Base-by-base conservation (phyloP, 2,329 filamentous ascomycete species). In the Paecilomyces niveus region DNA sequence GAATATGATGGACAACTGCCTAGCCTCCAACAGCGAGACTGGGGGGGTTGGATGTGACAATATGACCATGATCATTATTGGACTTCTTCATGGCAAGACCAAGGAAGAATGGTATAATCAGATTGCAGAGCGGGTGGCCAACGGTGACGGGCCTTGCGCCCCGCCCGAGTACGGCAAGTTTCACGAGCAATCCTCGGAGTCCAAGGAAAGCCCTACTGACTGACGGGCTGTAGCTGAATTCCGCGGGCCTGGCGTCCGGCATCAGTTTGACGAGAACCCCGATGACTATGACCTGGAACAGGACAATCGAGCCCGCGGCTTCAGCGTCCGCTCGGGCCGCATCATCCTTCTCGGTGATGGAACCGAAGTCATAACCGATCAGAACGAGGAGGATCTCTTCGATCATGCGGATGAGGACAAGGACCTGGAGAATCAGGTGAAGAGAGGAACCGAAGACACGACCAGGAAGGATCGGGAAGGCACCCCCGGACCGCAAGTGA, bases 1-100 rank as follows among this genome's bases (percentile, higher is more conserved):
- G 79, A 99, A 99, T 80, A 96, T 99, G 91, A 99, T 99, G 94
- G 93, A 99, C 81, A 99, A 97, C 80, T 99, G 94, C 74, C 83
- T 99, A 64, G 92, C 94, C 49, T 96, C 92, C 61, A 97, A 96
- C 83, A 96, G 92, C 65, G 94, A 99, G 78, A 97, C 93, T 32
- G 94, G 94, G 57, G 94, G 94, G 63, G 93, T 99, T 62, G 94
- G 94, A 62, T 99, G 94, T 76, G 94, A 99, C 81, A 99, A 99
- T 82, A 99, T 99, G 94, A 99, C 94, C 66, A 97, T 99, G 89
- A 81, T 88, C 67, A 84, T 99, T 65, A 80, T 99, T 70, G 94
- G 89, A 65, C 86, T 99, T 72, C 84, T 99, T 66, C 86, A 90
- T 70, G 94, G 93, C 74, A 92, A 90, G 82, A 89, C 87, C 68